These are phyloP conservation scores for Datura wrightii DNA, from an alignment of 257 asterid species.

Conservation along the genomic window DNA sequence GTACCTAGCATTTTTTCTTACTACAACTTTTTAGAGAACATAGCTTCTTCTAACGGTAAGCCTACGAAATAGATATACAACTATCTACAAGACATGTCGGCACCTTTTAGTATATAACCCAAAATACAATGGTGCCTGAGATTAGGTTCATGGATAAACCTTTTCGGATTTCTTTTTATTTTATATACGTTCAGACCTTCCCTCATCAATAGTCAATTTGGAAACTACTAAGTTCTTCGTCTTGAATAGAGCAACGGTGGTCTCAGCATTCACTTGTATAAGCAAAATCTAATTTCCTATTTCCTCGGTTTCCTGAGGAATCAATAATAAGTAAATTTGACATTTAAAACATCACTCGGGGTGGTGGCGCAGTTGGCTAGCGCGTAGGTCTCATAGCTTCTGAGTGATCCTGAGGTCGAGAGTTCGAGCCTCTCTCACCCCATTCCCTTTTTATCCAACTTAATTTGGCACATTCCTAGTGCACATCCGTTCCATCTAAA, in stretches of 20 bases:
- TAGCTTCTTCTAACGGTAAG: neutral
- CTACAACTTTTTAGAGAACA: neutral
- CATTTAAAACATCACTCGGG: conserved; percentile 39
- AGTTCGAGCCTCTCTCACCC: conserved; percentile 35
- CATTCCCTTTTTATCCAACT: neutral
- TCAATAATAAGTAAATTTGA: no score
- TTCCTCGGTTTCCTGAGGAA: neutral
- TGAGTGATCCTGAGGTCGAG: conserved; percentile 33
- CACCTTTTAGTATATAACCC: neutral
- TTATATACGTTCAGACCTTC: neutral
- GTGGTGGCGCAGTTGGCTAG: conserved; percentile 99
- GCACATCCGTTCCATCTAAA: no score
- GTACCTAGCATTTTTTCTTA: neutral
- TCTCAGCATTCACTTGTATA: neutral
- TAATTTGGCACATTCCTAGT: no score
- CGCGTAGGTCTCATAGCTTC: conserved; percentile 99
- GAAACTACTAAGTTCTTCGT: neutral
- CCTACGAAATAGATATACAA: neutral
- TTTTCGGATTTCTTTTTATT: neutral
- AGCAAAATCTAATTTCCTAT: neutral
- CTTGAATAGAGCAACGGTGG: neutral
- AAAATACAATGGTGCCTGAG: neutral
- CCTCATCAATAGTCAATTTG: neutral
- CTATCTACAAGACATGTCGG: neutral
- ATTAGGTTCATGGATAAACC: no score